Conservation (phyloP, 2,329 filamentous ascomycete species). For the Ophiostoma angusticollis region DNA sequence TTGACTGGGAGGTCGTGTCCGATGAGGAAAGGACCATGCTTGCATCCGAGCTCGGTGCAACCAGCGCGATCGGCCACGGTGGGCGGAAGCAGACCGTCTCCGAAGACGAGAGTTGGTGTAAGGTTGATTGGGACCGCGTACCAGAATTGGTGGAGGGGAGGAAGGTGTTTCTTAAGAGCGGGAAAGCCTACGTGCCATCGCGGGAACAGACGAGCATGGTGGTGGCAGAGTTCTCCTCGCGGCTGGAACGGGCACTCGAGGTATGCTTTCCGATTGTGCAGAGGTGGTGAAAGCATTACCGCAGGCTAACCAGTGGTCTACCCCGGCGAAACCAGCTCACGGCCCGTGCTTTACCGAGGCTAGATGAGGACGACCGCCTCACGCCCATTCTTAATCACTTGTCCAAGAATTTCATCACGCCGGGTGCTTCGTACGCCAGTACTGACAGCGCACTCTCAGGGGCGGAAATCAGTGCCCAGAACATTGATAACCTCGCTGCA, state of each 20-base stretch:
- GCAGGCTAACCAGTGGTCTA: conserved; percentile 6
- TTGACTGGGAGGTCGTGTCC: conserved; percentile 73
- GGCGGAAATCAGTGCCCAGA: conserved; percentile 61
- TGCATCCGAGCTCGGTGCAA: conserved; percentile 46
- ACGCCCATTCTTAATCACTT: conserved; percentile 57
- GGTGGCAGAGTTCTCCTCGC: conserved; percentile 68
- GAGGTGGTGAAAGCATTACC: neutral
- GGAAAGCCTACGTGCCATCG: conserved; percentile 83
- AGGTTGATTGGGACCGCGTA: conserved; percentile 89
- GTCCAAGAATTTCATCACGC: conserved; percentile 91
- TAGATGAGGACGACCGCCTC: conserved; percentile 93
- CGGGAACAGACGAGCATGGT: conserved; percentile 83
- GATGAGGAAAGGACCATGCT: conserved; percentile 65
- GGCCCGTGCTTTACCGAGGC: conserved; percentile 74
- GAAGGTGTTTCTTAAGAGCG: conserved; percentile 61
- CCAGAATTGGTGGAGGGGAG: conserved; percentile 77
- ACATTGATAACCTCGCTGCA: conserved; percentile 67
- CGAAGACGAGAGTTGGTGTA: conserved; percentile 86
- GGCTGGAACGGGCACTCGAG: conserved; percentile 72
- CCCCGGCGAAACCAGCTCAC: conserved; percentile 48
- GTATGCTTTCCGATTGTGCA: conserved; percentile 31
- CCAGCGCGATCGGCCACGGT: conserved; percentile 24
- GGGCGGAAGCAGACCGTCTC: conserved; percentile 26
- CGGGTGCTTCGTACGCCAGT: conserved; percentile 67
- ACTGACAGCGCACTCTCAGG: conserved; percentile 50